phyloP scores from a whole-genome alignment of 2,329 filamentous ascomycete species.

The Fusarium lateritium region DNA sequence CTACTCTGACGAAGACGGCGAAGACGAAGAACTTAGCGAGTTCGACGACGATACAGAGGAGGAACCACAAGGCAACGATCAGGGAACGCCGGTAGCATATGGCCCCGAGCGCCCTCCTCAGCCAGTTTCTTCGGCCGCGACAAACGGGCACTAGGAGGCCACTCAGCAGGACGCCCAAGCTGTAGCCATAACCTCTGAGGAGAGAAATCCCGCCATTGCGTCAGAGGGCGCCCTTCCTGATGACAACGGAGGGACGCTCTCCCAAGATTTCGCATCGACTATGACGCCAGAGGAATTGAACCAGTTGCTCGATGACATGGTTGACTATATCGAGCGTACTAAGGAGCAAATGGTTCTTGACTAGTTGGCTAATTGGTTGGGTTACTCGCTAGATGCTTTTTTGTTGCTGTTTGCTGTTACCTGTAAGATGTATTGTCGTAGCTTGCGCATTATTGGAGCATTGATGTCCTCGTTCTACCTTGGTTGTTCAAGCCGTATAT shows the following conservation, averaged over 20 bases:
- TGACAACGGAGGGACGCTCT: not conserved
- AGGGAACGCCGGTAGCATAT: conserved; percentile 59
- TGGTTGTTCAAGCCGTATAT: not conserved
- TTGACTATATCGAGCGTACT: conserved; percentile 16
- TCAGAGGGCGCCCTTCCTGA: not conserved
- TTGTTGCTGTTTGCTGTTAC: conserved; percentile 41
- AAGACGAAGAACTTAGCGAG: conserved; percentile 75
- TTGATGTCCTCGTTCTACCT: conserved; percentile 30
- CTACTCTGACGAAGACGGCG: conserved; percentile 74
- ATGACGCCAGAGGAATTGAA: conserved; percentile 15
- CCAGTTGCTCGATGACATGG: conserved; percentile 23
- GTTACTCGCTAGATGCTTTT: conserved; percentile 39
- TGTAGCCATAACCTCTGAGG: conserved; percentile 18
- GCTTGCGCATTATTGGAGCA: conserved; percentile 46
- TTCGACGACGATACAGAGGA: conserved; percentile 74
- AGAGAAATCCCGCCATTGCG: not conserved
- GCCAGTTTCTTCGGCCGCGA: conserved; percentile 52
- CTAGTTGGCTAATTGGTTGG: conserved; percentile 38
- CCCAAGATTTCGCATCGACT: conserved; percentile 9
- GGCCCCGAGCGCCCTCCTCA: conserved; percentile 65
- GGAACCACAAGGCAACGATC: conserved; percentile 58
- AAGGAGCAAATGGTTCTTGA: conserved; percentile 13
- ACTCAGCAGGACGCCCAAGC: conserved; percentile 35
- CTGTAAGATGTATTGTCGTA: conserved; percentile 49
- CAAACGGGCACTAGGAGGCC: conserved; percentile 62